Evolutionary conservation across 2,329 filamentous ascomycete genomes (phyloP), one percentile per base, ranked within the genome.

Genomic region (Fusarium penzigii): DNA sequence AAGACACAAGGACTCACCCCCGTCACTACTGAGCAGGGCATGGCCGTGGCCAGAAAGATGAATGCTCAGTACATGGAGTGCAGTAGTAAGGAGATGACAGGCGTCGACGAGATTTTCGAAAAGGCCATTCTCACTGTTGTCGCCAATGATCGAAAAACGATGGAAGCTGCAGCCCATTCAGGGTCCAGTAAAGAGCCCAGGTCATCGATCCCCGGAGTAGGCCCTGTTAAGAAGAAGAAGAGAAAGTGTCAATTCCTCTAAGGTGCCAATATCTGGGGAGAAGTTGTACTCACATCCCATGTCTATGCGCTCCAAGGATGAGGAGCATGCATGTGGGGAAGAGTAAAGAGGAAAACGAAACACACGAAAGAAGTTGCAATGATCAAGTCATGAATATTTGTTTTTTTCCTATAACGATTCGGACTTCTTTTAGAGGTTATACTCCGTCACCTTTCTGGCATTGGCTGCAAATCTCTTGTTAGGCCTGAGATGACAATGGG

Each of bases 1-100:
- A 97, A 96, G 77, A 96, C 93, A 14, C 94, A 99, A 73, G 94
- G 94, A 44, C 83, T 99, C 53, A 97, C 93, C 2, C 94, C 94
- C 6, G 93, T 99, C 44, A 97, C 92, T 1, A 85, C 86, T 46
- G 90, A 96, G 65, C 93, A 99, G 74, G 94, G 93, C 58, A 83
- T 88, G 69, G 82, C 85, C 9, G 92, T 99, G 25, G 92, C 94
- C 50, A 84, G 87, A 68, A 94, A 93, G 76, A 99, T 99, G 94
- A 86, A 87, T 58, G 94, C 94, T 12, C 82, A 87, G 68, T 99
- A 99, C 77, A 93, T 96, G 84, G 94, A 99, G 77, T 99, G 94
- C 81, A 96, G 92, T 70, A 96, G 91, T 74, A 97, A 97, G 76
- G 94, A 97, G 75, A 94, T 96, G 88, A 85, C 82, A 48, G 94